Percentiles rank a stretch among this genome's conserved stretches.
These are phyloP conservation scores for Penicillium cosmopolitanum DNA, from an alignment of 495 filamentous ascomycete genomes.

Conservation along the genomic window DNA sequence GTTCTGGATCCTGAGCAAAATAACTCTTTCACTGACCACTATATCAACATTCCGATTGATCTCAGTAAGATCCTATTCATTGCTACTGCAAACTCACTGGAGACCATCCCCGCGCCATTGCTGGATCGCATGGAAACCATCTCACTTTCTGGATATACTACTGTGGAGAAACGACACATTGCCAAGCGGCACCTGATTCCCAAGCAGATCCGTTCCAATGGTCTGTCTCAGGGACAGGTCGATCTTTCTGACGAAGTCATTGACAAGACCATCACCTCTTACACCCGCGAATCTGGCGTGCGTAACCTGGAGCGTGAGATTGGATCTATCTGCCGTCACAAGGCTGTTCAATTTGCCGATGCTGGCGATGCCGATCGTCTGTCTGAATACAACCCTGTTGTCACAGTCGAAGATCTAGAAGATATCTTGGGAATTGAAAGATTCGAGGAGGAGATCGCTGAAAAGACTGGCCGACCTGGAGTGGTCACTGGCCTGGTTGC, in stretches of 20 bases:
- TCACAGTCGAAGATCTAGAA: slow-evolving; percentile 81
- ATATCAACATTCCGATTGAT: slow-evolving; percentile 94
- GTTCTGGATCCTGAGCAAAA: slow-evolving; percentile 99
- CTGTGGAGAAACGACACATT: slow-evolving; percentile 97
- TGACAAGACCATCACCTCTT: slow-evolving; percentile 90
- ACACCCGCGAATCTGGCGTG: slow-evolving; percentile 97
- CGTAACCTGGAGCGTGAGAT: slow-evolving; percentile 96
- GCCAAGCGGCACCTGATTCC: slow-evolving; percentile 90
- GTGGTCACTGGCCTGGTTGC: slow-evolving; percentile 97
- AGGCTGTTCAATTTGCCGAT: slow-evolving; percentile 93
- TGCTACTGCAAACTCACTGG: slow-evolving; percentile 94
- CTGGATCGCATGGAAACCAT: slow-evolving; percentile 98
- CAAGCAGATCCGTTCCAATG: slow-evolving; percentile 86
- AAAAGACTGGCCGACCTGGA: slow-evolving; percentile 83
- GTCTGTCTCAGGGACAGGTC: slow-evolving; percentile 74
- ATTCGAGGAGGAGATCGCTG: slow-evolving; percentile 94
- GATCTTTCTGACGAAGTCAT: slow-evolving; percentile 79
- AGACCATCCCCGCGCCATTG: slow-evolving; percentile 93
- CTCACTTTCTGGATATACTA: slow-evolving; percentile 90
- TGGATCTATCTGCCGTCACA: slow-evolving; percentile 89
- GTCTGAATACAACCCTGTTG: slow-evolving; percentile 71
- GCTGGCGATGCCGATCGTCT: slow-evolving; percentile 76
- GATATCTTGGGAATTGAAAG: slow-evolving; percentile 90
- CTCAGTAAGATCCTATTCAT: slow-evolving; percentile 97
- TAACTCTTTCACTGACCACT: slow-evolving; percentile 91